Evolutionary conservation across 2,329 filamentous ascomycete species (phyloP).

Genomic region (Bisporella sp.): DNA sequence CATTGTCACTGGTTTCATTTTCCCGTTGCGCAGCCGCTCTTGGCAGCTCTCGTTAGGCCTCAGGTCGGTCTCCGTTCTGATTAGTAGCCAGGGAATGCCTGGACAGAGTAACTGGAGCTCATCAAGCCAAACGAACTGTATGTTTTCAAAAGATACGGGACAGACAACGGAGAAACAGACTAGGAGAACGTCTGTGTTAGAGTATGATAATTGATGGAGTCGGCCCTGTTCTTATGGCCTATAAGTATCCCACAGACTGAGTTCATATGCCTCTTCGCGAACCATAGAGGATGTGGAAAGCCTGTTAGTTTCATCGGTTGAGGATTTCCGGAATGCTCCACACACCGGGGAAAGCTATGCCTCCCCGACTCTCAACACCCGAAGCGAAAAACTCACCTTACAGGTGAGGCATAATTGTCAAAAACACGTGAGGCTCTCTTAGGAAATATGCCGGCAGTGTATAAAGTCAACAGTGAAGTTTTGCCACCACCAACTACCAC

Average conservation of each 20-base stretch:
- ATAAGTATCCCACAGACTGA: conserved; percentile 96
- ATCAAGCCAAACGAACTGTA: conserved; percentile 97
- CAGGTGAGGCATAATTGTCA: conserved; percentile 98
- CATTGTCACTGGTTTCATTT: conserved; percentile 87
- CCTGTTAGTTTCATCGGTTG: no score
- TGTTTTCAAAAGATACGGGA: conserved; percentile 97
- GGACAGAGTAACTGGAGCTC: conserved; percentile 99
- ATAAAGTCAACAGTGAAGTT: conserved; percentile 97
- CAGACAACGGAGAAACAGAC: conserved; percentile 99
- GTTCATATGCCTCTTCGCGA: conserved; percentile 94
- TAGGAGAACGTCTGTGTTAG: conserved; percentile 97
- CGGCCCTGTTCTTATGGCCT: conserved; percentile 99
- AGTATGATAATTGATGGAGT: conserved; percentile 91
- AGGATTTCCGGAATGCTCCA: no score
- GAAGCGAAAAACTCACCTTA: conserved; percentile 81
- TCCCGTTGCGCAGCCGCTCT: conserved; percentile 91
- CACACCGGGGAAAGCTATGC: no score
- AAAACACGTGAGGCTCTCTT: conserved; percentile 99
- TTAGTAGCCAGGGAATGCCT: conserved; percentile 96
- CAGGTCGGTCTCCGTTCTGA: conserved; percentile 95
- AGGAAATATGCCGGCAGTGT: conserved; percentile 99
- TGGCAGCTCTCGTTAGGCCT: conserved; percentile 79
- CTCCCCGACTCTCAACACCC: no score
- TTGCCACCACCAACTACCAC: conserved; percentile 99
- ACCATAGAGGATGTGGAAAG: no score